These are phyloP conservation scores for Arctium minus DNA, from an alignment of 129 eudicot species.

Conservation along the genomic window DNA sequence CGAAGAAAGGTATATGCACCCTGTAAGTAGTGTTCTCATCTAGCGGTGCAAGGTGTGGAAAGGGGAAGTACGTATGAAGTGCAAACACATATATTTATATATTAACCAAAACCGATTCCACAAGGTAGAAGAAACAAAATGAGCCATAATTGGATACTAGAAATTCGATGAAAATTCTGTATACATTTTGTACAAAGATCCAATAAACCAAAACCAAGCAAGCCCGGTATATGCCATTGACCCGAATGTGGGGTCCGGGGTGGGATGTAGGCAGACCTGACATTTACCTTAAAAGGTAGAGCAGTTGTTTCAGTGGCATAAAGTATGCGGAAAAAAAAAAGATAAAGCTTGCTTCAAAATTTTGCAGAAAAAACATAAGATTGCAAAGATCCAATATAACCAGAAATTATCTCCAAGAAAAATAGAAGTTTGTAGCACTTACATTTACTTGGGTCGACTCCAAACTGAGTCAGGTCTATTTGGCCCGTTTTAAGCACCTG, in stretches of 20 bases:
- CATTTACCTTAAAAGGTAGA: neutral
- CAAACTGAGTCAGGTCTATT: slow-evolving; percentile 92
- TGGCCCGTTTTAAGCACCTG: slow-evolving; percentile 99
- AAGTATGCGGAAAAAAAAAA: neutral
- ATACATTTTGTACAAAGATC: neutral
- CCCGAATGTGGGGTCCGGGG: neutral
- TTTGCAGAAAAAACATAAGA: neutral
- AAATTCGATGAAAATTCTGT: neutral
- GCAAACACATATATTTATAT: neutral
- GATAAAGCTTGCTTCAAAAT: neutral
- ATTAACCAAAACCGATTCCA: neutral
- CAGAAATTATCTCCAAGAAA: neutral
- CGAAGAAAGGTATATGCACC: neutral
- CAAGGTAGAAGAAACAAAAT: neutral
- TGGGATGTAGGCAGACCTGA: neutral
- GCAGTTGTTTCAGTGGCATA: neutral
- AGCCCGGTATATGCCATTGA: neutral
- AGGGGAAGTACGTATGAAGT: no score
- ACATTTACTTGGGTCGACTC: slow-evolving; percentile 98
- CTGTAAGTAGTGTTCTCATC: no score
- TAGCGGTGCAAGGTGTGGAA: no score
- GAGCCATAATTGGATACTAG: neutral
- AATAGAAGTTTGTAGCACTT: slow-evolving; percentile 25
- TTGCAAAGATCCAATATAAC: neutral
- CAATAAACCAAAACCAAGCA: neutral